Evolutionary conservation across 345 rosid genomes (phyloP).

Genomic region (Fremontodendron californicum): DNA sequence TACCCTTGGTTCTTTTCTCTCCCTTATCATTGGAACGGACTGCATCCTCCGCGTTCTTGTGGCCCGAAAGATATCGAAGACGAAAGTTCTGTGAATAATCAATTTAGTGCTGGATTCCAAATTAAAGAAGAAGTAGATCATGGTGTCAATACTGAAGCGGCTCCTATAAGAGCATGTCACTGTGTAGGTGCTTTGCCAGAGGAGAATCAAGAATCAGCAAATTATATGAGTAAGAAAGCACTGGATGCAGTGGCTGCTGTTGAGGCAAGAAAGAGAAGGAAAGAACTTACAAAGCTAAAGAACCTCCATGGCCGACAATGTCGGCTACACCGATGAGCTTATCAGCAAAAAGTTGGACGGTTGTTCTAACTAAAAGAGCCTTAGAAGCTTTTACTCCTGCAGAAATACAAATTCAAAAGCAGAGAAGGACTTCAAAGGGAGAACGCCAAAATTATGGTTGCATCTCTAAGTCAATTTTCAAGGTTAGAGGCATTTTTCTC

Average conservation of each 20-base stretch:
- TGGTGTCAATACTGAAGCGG: slow-evolving; percentile 4
- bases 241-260: slow-evolving; percentile 57
- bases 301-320: slow-evolving; percentile 61
- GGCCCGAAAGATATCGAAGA: slow-evolving; percentile 28
- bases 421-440: not conserved
- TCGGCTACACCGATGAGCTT: slow-evolving; percentile 48
- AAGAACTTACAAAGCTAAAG: slow-evolving; percentile 76
- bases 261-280: slow-evolving; percentile 76
- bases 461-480: not conserved
- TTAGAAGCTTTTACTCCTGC: not conserved
- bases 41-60: slow-evolving; percentile 25
- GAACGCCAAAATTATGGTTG: not conserved
- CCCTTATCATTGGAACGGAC: slow-evolving; percentile 42
- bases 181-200: slow-evolving; percentile 27
- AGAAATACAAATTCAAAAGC: not conserved
- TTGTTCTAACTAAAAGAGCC: not conserved
- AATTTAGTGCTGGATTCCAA: slow-evolving; percentile 19
- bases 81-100: slow-evolving; percentile 32
- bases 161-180: slow-evolving; percentile 23
- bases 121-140: no score
- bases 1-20: slow-evolving; percentile 69
- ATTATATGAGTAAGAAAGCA: slow-evolving; percentile 31
- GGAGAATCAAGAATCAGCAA: slow-evolving; percentile 29
- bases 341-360: not conserved
- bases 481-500: not conserved